Evolutionary conservation across 2,329 filamentous ascomycete genomes (phyloP).

Genomic region (Diaporthe citrichinensis): DNA sequence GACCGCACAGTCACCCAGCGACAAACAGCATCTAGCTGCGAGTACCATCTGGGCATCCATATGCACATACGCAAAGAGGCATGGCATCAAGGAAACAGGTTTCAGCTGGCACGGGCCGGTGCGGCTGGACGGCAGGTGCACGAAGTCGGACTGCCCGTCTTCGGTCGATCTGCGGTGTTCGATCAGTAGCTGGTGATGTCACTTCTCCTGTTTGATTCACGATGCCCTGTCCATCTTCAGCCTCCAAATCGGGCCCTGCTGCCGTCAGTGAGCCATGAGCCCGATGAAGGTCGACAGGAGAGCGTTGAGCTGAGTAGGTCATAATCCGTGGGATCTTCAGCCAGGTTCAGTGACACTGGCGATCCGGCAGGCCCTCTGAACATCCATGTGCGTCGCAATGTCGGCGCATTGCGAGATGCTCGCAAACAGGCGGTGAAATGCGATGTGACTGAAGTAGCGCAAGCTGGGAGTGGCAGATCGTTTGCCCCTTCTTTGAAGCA

Average conservation of each 20-base stretch:
- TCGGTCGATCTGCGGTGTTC: background rate
- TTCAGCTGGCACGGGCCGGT: background rate
- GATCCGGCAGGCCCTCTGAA: background rate
- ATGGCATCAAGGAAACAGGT: background rate
- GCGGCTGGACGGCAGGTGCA: background rate
- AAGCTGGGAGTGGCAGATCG: background rate
- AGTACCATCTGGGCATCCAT: background rate
- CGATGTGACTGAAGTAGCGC: background rate
- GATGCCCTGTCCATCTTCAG: too few relatives aligned
- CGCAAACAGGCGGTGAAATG: background rate
- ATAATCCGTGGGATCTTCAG: background rate
- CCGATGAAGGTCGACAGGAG: constrained; percentile 21
- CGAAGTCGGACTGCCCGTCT: background rate
- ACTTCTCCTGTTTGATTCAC: background rate
- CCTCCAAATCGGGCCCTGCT: background rate
- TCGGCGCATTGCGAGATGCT: background rate
- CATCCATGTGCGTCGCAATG: background rate
- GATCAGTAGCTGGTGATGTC: background rate
- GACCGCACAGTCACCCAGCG: background rate
- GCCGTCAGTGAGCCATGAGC: background rate
- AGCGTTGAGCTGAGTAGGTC: background rate
- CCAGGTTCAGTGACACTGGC: background rate
- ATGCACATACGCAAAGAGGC: background rate
- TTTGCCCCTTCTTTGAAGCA: background rate
- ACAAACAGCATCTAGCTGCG: background rate